Evolutionary conservation across 73 alveolate genomes (phyloP), one percentile per base, ranked within the genome.

Genomic region (Symbiodinium natans): DNA sequence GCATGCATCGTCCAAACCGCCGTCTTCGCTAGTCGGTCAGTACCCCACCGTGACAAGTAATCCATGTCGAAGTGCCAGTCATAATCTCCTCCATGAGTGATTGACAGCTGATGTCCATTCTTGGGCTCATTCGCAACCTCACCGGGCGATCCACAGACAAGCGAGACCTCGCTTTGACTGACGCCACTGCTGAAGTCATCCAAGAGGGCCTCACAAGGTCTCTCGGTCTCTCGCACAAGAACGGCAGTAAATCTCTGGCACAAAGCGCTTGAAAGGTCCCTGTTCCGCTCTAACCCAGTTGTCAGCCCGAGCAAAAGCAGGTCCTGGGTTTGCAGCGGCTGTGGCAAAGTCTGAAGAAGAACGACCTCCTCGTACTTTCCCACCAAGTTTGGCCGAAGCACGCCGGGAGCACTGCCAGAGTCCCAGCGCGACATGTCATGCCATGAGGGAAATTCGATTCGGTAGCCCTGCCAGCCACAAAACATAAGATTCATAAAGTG

Each of bases 11-110:
- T 80, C 98, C 98, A 92, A 48, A 80, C 92, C 9, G 92, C 83
- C 43, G 82, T 36, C 86, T 84, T 63, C 25, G 98, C 92, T 1
- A 92, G 68, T 31, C 74, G 40, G 43, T 42, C 97, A 21, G 89
- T 90, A 1, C 97, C 97, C 97, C 97, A 90, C 9, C 97, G 88
- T 29, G 97, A 90, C 21, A 41, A 38, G 77, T 90, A 90, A n/a
- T 90, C 97, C 97, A 73, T 90, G 88, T 90, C 97, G 36, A 90
- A 90, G 80, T 90, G 97, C 97, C 97, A 90, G 39, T 90, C 97
- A 17, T 90, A 90, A 1, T 92, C 97, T 9, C 97, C 97, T 1
- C 97, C 89, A 92, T 92, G 98, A 25, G 92, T 92, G 71, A 77
- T 77, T n/a, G 90, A 38, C 83, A 90, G 48, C 80, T 90, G 97